Evolutionary conservation across 164 flowering plant genomes (phyloP), one percentile per base, ranked within the genome.

Genomic region (Warburgia ugandensis): DNA sequence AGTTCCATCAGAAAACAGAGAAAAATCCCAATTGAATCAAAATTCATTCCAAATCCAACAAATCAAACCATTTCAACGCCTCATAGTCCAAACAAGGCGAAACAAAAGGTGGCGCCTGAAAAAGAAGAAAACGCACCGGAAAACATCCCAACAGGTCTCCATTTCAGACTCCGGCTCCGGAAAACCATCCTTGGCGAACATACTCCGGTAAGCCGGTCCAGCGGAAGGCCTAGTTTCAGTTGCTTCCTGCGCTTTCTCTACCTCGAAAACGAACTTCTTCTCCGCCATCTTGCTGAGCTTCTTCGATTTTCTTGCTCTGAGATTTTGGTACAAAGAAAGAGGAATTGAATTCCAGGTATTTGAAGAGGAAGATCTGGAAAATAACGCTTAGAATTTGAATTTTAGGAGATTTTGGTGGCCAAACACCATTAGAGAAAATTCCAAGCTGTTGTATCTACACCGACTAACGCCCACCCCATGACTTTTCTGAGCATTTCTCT

Each of bases 111-210:
- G n/a, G n/a, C n/a, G n/a, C n/a, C n/a, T n/a, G n/a, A 50, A 12
- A 30, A 40, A 33, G 27, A 25, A 35, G n/a, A 48, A 36, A 36
- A 52, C 58, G 36, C 40, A 92, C 99, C 96, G 78, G 65, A 92
- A 92, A 48, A 84, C 59, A 57, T 92, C 99, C 95, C 96, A 92
- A 64, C 96, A 88, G 52, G 74, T 77, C 22, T 83, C 78, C 66
- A 79, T 33, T 27, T 91, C 95, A 1, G 42, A 46, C n/a, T 67
- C 58, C 11, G 83, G 79, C 11, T 70, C 62, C 13, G 89, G 87
- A 56, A 83, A 86, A 8, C 95, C 98, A 55, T 85, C 80, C 65
- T 76, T 79, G 1, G 87, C 94, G 42, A 78, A 72, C 20, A 68
- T 39, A 64, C 89, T 92, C 37, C 99, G 70, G 30, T 86, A 92